phyloP scores from a whole-genome alignment of 2,329 filamentous ascomycete species.

The Apiospora pterosperma region DNA sequence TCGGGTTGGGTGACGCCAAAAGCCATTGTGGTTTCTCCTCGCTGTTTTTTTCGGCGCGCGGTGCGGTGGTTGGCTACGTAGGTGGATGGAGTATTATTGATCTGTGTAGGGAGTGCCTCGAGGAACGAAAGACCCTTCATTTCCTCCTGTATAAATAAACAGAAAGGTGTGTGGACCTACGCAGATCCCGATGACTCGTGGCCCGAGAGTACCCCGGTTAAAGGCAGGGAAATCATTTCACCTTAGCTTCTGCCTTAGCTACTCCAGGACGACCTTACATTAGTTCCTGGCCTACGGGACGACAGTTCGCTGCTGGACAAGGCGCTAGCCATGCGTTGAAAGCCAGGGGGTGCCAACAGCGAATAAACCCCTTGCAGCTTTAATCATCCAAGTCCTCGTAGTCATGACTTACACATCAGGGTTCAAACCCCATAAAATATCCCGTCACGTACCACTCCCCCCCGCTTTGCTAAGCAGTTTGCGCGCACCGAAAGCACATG shows the following conservation, averaged over 20 bases:
- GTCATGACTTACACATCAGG: no score
- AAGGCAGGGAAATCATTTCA: not conserved
- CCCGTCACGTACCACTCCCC: no score
- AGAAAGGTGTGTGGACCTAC: not conserved
- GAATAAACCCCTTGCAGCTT: no score
- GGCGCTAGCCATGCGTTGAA: no score
- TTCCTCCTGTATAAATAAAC: not conserved
- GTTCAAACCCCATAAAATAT: no score
- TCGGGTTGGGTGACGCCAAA: conserved; percentile 7
- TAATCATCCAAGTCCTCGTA: no score
- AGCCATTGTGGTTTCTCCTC: conserved; percentile 47
- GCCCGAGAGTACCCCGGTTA: not conserved
- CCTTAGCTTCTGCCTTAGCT: no score
- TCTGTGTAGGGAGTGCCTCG: not conserved
- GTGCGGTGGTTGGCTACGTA: not conserved
- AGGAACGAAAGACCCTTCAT: not conserved
- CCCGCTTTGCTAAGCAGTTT: no score
- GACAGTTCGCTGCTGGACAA: no score
- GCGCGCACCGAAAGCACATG: no score
- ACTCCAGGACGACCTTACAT: not conserved
- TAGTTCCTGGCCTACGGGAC: no score
- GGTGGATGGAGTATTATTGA: not conserved
- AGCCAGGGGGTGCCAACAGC: no score
- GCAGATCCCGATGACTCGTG: not conserved
- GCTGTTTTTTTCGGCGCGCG: not conserved